Base-by-base conservation (phyloP, 2,329 filamentous ascomycete species). In the Didymella pomorum region DNA sequence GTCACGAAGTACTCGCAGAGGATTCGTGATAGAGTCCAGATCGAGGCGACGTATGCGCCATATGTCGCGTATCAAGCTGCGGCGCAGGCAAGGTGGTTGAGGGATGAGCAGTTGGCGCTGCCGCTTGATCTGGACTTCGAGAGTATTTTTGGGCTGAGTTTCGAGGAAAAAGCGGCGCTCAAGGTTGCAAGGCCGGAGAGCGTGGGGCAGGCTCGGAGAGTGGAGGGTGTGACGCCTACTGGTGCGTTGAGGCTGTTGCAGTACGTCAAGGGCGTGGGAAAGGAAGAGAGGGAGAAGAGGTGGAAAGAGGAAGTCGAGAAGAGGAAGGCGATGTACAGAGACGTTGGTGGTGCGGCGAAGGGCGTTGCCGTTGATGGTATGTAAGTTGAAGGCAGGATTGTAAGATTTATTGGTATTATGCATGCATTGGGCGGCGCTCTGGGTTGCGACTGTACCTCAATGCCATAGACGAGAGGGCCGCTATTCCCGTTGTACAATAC, bases 31-130 rank as follows among this genome's bases (percentile, higher is more conserved):
- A 86, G 94, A 42, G 89, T 97, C 8, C 83, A 85, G 41, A 91
- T 97, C 67, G 92, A 97, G 76, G 90, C 90, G 14, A 82, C 86
- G 2, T 99, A 99, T 75, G 92, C 90, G 1, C 94, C 94, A 0
- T 97, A 97, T 74, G 88, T 97, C 35, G 84, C 83, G 44, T 86
- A 87, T 68, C 93, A 98, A 75, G 82, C 83, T 25, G 82, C 84
- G 3, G 83, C 88, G 58, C 89, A 89, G 20, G 83, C 83, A 29
- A 83, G 84, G 7, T 90, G 96, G 74, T 80, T 87, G 58, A 86
- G 87, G 50, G 94, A 98, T 71, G 95, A 97, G 75, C 82, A 82
- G 8, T 78, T 97, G 14, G 80, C 81, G 14, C 79, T 99, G 12
- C 92, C 94, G 0, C 66, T 82, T 0, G 87, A 93, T 64, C 75